phyloP scores from a whole-genome alignment of 78 protist species.

The Neovahlkampfia damariscottae region DNA sequence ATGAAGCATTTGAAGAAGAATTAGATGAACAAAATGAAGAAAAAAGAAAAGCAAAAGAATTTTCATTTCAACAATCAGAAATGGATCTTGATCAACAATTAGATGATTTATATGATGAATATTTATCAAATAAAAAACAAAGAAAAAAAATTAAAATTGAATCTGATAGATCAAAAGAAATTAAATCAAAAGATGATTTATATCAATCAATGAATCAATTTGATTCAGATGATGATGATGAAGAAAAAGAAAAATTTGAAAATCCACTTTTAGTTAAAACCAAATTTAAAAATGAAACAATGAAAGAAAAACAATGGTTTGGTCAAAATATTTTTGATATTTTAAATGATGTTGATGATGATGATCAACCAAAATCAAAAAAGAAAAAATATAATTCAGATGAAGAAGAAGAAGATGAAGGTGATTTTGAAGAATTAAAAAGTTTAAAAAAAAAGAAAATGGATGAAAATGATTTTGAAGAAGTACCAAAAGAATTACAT shows the following conservation, averaged over 20 bases:
- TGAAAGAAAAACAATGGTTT: not conserved
- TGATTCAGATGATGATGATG: not conserved
- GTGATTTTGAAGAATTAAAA: not conserved
- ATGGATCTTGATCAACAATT: not conserved
- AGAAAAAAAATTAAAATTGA: not conserved
- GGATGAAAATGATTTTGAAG: slow-evolving; percentile 21
- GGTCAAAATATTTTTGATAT: not conserved
- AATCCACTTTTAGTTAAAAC: not conserved
- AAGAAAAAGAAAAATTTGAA: not conserved
- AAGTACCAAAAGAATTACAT: slow-evolving; percentile 11
- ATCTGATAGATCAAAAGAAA: not conserved
- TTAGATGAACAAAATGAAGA: not conserved
- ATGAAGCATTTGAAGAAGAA: not conserved
- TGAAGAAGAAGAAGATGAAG: slow-evolving; percentile 7
- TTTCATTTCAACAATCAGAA: not conserved
- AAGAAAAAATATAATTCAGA: not conserved
- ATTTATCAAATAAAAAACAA: not conserved
- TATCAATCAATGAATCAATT: not conserved
- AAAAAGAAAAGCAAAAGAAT: not conserved
- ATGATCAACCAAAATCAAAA: not conserved
- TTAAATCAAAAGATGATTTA: not conserved
- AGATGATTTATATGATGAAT: not conserved
- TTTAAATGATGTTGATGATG: not conserved
- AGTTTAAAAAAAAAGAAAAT: not conserved
- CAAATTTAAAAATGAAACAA: slow-evolving; percentile 6